These are phyloP conservation scores for Hypoxylon fragiforme DNA, from an alignment of 495 filamentous ascomycete genomes.

Conservation along the genomic window DNA sequence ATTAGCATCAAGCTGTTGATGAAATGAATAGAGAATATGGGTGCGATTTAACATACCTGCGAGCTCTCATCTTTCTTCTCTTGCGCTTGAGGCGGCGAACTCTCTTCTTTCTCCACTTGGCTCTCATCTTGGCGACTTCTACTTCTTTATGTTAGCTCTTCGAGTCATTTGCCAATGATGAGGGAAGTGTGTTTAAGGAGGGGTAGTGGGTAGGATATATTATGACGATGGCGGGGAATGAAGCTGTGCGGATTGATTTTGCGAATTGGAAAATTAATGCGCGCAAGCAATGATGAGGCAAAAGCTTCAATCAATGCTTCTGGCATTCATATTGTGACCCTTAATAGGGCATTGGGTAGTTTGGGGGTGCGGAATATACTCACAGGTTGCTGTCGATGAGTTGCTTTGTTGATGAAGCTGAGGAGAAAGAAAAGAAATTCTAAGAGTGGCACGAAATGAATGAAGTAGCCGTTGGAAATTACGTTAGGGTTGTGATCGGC, in stretches of 20 bases:
- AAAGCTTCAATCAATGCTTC: not conserved
- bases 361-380: slow-evolving; percentile 11
- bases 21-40: not conserved
- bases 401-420: slow-evolving; percentile 34
- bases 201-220: not conserved
- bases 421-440: slow-evolving; percentile 27
- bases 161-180: slow-evolving; percentile 14
- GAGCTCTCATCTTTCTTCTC: slow-evolving; percentile 97
- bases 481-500: slow-evolving; percentile 40
- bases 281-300: slow-evolving; percentile 4
- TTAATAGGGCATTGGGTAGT: not conserved
- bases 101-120: slow-evolving; percentile 99
- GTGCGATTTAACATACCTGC: slow-evolving; percentile 63
- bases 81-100: slow-evolving; percentile 97
- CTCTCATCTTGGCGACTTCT: slow-evolving; percentile 80
- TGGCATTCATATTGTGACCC: not conserved
- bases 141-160: slow-evolving; percentile 30
- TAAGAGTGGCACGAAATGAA: slow-evolving; percentile 31
- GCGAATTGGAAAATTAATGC: not conserved
- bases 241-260: slow-evolving; percentile 2
- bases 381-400: slow-evolving; percentile 34
- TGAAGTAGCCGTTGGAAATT: slow-evolving; percentile 31
- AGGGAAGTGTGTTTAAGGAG: not conserved
- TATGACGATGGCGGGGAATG: slow-evolving; percentile 17
- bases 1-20: slow-evolving; percentile 1